Conservation (phyloP, 2,329 filamentous ascomycete species). For the Fusarium secorum region DNA sequence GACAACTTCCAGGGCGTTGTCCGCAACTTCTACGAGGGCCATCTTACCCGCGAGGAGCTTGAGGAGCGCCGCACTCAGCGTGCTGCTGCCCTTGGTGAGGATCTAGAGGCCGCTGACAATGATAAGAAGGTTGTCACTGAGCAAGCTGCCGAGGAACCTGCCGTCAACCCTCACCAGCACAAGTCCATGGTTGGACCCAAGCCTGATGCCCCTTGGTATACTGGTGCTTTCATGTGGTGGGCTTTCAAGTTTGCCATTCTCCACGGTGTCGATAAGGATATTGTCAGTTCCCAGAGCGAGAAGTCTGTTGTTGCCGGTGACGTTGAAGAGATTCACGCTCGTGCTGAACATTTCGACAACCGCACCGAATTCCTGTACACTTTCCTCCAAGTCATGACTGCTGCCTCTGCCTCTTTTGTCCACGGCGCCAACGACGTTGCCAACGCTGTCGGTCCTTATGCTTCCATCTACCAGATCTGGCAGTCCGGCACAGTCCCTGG, state of each 20-base stretch:
- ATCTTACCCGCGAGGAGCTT: conserved; percentile 62
- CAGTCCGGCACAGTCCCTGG: conserved; percentile 53
- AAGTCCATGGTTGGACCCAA: conserved; percentile 50
- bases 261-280: conserved; percentile 56
- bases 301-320: conserved; percentile 58
- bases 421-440: conserved; percentile 74
- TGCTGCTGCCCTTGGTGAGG: conserved; percentile 28
- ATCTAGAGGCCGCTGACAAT: conserved; percentile 37
- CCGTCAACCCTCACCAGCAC: conserved; percentile 42
- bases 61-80: conserved; percentile 49
- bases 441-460: conserved; percentile 69
- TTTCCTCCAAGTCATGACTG: conserved; percentile 67
- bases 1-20: conserved; percentile 52
- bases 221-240: conserved; percentile 53
- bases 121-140: conserved; percentile 40
- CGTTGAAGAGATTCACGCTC: conserved; percentile 63
- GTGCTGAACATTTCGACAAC: conserved; percentile 67
- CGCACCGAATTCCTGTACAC: conserved; percentile 68
- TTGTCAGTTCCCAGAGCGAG: conserved; percentile 49
- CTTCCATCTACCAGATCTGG: conserved; percentile 70
- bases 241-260: conserved; percentile 55
- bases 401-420: conserved; percentile 68
- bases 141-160: conserved; percentile 68
- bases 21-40: conserved; percentile 64
- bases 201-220: conserved; percentile 55